Evolutionary conservation across 768 basidiomycete genomes (phyloP), one percentile per base, ranked within the genome.

Genomic region (Pleurotus salmoneostramineus): DNA sequence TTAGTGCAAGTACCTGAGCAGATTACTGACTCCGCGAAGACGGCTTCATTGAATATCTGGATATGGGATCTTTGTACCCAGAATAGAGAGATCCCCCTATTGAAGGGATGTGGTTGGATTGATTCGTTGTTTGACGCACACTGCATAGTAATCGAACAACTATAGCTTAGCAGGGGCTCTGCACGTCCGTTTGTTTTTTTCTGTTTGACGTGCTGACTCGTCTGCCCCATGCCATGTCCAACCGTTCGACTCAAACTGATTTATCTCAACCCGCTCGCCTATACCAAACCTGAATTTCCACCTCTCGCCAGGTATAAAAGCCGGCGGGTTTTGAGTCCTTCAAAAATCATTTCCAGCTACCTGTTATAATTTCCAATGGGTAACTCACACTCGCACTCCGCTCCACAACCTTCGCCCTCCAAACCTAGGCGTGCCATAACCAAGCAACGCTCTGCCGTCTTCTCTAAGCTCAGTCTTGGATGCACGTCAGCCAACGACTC

Each of bases 381-480:
- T 37, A 60, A 58, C 56, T 47, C 59, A 14, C 57, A 58, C 1
- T 62, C 59, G 12, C 57, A 58, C 1, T 62, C 62, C 5, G 49
- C 59, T 46, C 27, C 34, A 12, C 36, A 51, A 32, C 33, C 57
- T 33, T 56, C 37, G 15, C 51, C 32, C 58, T 17, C 54, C 44
- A 57, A 51, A 37, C 50, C 52, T 43, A 36, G 60, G 34, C 68
- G 61, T 14, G 47, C 64, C 10, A 67, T 73, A 56, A 62, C 58
- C 45, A 68, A 67, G 45, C 71, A 73, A 62, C 73, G 71, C 62
- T 75, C 74, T 14, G 63, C 65, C 31, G 56, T 72, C 40, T 68
- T 76, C 43, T 70, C 80, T 52, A 75, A 71, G 11, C 55, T 80
- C 58, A 74, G 66, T 61, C 58, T 82, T 8, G 73, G 74, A 50